Evolutionary conservation across 2,329 filamentous ascomycete genomes (phyloP), one percentile per base, ranked within the genome.

Genomic region (Talaromyces atroroseus): DNA sequence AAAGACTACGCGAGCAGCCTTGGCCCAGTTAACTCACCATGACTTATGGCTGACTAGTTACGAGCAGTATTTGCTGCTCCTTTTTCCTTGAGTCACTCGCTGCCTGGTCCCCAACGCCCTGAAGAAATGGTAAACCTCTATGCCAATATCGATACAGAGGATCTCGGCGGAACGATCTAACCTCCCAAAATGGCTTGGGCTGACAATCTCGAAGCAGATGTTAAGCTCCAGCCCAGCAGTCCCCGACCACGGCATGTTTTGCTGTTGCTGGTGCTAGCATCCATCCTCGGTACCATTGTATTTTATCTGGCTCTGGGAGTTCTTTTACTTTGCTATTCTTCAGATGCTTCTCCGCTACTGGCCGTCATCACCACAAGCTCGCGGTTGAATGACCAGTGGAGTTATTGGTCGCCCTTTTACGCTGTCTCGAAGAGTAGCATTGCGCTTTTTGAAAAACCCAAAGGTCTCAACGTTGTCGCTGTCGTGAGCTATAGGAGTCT

Each of bases 401-500:
- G 5, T 57, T 34, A 46, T 44, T 32, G 63, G 2, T 61, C 60
- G 12, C 67, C 68, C 1, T 70, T 69, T 49, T 67, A 63, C 54
- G 66, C 67, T n/a, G 68, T 66, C 40, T 69, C 68, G 20, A 61
- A 56, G 5, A 61, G 61, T 24, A 60, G 62, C 11, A 61, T 59
- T 6, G 52, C 62, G 44, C 67, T 69, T 55, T 54, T 58, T n/a
- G 53, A 62, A 16, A 76, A 74, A 53, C 72, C 73, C 5, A 54
- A 62, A 21, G 65, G 62, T 1, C 60, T 75, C 45, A 68, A 70
- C 32, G 69, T 76, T 42, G 63, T 73, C 29, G 74, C 70, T 24
- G 51, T 76, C 44, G 68, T 76, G n/a, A 73, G 73, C 23, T 74
- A 72, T 54, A 68, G 66, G 40, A 52, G 69, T 16, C 62, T 64